These are phyloP conservation scores for Cudoniella acicularis DNA, from an alignment of 495 filamentous ascomycete species.

Conservation along the genomic window DNA sequence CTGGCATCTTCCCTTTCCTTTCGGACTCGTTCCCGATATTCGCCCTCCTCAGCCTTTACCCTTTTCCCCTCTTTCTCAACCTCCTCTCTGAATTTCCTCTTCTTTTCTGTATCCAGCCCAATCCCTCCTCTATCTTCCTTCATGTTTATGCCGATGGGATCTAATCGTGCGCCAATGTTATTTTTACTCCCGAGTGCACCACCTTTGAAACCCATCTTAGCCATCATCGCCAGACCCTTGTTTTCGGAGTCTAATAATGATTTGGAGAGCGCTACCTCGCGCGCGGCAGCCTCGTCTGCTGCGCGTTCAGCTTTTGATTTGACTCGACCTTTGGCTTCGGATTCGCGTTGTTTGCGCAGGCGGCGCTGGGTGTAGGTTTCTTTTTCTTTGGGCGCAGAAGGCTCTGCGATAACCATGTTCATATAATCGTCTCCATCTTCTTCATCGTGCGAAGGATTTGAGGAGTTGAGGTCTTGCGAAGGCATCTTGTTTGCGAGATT, in stretches of 20 bases:
- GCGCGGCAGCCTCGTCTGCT: constrained; percentile 60
- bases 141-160: constrained; percentile 46
- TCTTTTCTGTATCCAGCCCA: constrained; percentile 76
- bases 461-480: constrained; percentile 7
- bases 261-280: constrained; percentile 69
- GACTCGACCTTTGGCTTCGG: constrained; percentile 53
- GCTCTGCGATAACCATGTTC: constrained; percentile 54
- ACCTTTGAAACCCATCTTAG: constrained; percentile 87
- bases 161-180: constrained; percentile 18
- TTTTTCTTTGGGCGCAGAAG: constrained; percentile 24
- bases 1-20: constrained; percentile 69
- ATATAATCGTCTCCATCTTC: constrained; percentile 56
- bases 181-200: constrained; percentile 62
- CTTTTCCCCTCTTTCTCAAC: constrained; percentile 51
- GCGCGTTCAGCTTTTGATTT: constrained; percentile 83
- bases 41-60: constrained; percentile 64
- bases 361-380: constrained; percentile 58
- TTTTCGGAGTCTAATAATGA: constrained; percentile 59
- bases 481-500: constrained; percentile 12
- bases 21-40: constrained; percentile 71
- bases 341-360: constrained; percentile 50
- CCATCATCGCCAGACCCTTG: constrained; percentile 95
- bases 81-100: constrained; percentile 67
- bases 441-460: constrained; percentile 3
- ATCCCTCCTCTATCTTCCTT: constrained; percentile 87